Conservation (phyloP, 176 grass and related monocot species). For the Echinochloa phyllopogon region DNA sequence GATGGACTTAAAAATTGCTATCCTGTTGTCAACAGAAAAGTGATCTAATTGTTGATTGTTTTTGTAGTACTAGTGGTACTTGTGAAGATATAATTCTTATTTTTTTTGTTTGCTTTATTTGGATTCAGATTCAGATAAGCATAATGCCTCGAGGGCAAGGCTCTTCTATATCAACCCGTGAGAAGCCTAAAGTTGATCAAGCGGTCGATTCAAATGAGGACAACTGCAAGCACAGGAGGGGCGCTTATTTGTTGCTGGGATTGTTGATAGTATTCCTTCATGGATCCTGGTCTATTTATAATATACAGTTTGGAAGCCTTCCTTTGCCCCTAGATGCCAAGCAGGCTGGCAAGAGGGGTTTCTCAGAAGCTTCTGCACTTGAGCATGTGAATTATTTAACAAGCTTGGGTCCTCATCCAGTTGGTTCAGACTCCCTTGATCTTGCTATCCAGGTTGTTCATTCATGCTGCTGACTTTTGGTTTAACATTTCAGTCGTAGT, state of each 20-base stretch:
- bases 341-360: slow-evolving; percentile 83
- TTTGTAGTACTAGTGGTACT: not conserved
- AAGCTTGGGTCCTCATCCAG: slow-evolving; percentile 86
- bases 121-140: slow-evolving; percentile 32
- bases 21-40: not conserved
- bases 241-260: slow-evolving; percentile 66
- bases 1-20: not conserved
- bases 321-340: slow-evolving; percentile 73
- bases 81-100: not conserved
- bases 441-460: slow-evolving; percentile 76
- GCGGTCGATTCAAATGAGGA: slow-evolving; percentile 32
- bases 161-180: slow-evolving; percentile 34
- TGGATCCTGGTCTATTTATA: slow-evolving; percentile 82
- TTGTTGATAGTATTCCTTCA: slow-evolving; percentile 79
- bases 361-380: slow-evolving; percentile 84
- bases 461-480: slow-evolving; percentile 25
- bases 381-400: slow-evolving; percentile 85
- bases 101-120: slow-evolving; percentile 25
- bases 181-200: slow-evolving; percentile 47
- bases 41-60: not conserved
- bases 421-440: slow-evolving; percentile 87
- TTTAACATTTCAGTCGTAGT: not conserved
- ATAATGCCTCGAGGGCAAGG: slow-evolving; percentile 51
- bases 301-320: slow-evolving; percentile 71
- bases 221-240: slow-evolving; percentile 56